Base-by-base conservation (phyloP, 176 grass and related monocot species). In the Microstegium vimineum region DNA sequence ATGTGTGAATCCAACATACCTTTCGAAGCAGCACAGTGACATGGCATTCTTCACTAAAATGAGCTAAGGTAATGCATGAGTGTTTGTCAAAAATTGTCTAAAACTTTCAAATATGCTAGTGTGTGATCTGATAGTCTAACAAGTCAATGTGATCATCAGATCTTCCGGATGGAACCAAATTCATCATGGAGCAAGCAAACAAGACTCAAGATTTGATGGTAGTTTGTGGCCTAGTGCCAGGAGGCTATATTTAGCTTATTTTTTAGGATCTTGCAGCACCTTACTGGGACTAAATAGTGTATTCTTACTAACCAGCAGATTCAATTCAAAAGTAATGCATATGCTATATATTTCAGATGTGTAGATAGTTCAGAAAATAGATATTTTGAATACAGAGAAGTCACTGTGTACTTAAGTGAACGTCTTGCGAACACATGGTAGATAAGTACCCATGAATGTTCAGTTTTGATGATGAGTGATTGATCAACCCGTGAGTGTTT, bases 61-160 rank as follows among this genome's bases (percentile, higher is more conserved):
- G 35, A 37, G 35, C 35, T 37, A 94, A n/a, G 87, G 81, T 90
- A 84, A 16, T 22, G 32, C 22, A 70, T 16, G 42, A 7, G 7
- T 47, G 16, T 12, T 43, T 62, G 25, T 34, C 30, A 0, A 41
- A 52, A 40, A n/a, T n/a, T 75, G 62, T 40, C 23, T 62, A 63
- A n/a, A 35, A 43, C 2, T 52, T 63, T 57, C 23, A 52, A 41
- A 10, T 18, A 81, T 63, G 10, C 38, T 35, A 8, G 31, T 52
- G 20, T 56, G 11, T 25, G n/a, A 74, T 18, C 47, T 81, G 2
- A 13, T 79, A 46, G 16, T 34, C 27, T 72, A 43, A 65, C 33
- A 57, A 8, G 4, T 3, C 60, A n/a, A 47, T 57, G 8, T 28
- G 26, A 76, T 82, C 1, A 66, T 35, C 64, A 89, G 77, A 43